Percentiles rank a stretch among this genome's conserved stretches.
Evolutionary conservation across 805 yeast genomes (phyloP).

Genomic region (Dipodascus albidus): DNA sequence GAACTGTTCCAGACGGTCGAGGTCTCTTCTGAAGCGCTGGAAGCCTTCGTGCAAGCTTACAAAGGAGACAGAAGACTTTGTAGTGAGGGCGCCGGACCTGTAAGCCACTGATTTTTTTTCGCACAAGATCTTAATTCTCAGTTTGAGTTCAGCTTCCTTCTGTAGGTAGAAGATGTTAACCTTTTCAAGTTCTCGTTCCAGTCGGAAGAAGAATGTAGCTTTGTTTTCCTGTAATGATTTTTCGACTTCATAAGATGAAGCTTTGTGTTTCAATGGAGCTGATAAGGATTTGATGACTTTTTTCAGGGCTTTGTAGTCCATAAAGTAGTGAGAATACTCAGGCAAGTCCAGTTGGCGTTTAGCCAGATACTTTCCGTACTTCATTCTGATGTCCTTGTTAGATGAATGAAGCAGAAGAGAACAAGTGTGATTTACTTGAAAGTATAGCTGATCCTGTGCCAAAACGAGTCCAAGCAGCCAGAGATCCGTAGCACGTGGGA

Average conservation of each 20-base stretch:
- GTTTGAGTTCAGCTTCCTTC: slow-evolving; percentile 78
- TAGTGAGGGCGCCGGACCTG: slow-evolving; percentile 33
- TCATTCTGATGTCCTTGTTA: slow-evolving; percentile 37
- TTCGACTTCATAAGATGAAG: slow-evolving; percentile 27
- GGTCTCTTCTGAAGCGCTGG: slow-evolving; percentile 78
- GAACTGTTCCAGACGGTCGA: slow-evolving; percentile 82
- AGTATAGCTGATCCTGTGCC: background rate
- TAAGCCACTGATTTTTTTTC: slow-evolving; percentile 53
- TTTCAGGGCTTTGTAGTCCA: slow-evolving; percentile 87
- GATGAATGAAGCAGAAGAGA: background rate
- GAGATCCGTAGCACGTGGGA: background rate
- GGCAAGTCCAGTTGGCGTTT: slow-evolving; percentile 90
- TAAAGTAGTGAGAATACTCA: slow-evolving; percentile 87
- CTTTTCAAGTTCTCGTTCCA: slow-evolving; percentile 91
- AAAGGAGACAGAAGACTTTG: slow-evolving; percentile 63
- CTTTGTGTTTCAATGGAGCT: slow-evolving; percentile 24
- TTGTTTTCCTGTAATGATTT: slow-evolving; percentile 72
- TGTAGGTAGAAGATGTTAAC: slow-evolving; percentile 87
- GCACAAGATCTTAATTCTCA: slow-evolving; percentile 63
- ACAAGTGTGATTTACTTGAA: background rate
- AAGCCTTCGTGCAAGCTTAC: slow-evolving; percentile 79
- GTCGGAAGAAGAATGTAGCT: slow-evolving; percentile 74
- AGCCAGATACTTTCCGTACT: slow-evolving; percentile 92
- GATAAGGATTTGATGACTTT: slow-evolving; percentile 79
- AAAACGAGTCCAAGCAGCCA: background rate